Percentiles rank a stretch among this genome's conserved stretches.
These are phyloP conservation scores for Fagus crenata DNA, from an alignment of 306 rosid species.

Conservation along the genomic window DNA sequence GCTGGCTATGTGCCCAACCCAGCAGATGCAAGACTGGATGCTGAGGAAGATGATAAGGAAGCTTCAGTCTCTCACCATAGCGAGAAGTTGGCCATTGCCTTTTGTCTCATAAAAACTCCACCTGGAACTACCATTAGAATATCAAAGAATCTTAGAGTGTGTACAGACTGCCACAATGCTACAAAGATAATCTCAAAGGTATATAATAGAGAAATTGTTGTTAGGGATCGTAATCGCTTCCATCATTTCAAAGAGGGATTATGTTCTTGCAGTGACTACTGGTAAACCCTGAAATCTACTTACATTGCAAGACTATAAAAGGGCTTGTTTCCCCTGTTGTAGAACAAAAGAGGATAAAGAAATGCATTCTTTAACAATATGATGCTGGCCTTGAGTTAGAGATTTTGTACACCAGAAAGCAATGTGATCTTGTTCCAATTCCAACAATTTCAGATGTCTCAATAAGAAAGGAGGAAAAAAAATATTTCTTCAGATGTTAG, in stretches of 20 bases:
- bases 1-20: conserved; percentile 57
- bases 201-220: conserved; percentile 49
- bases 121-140: conserved; percentile 53
- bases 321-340: neutral
- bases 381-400: conserved; percentile 6
- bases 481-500: no score
- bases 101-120: conserved; percentile 48
- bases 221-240: conserved; percentile 58
- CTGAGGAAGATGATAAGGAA: conserved; percentile 58
- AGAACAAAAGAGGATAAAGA: neutral
- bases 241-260: conserved; percentile 63
- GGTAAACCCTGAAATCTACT: conserved; percentile 31
- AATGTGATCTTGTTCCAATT: neutral
- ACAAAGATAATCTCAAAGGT: conserved; percentile 54
- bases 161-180: conserved; percentile 63
- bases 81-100: conserved; percentile 70
- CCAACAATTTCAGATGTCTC: neutral
- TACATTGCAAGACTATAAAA: neutral
- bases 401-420: neutral
- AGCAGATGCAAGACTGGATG: conserved; percentile 60
- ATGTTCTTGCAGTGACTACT: conserved; percentile 66
- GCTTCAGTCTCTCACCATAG: conserved; percentile 62
- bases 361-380: neutral
- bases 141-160: conserved; percentile 56
- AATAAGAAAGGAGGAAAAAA: neutral